Conservation (phyloP, 352 stramenopile genomes). For the Phytopythium vexans region DNA sequence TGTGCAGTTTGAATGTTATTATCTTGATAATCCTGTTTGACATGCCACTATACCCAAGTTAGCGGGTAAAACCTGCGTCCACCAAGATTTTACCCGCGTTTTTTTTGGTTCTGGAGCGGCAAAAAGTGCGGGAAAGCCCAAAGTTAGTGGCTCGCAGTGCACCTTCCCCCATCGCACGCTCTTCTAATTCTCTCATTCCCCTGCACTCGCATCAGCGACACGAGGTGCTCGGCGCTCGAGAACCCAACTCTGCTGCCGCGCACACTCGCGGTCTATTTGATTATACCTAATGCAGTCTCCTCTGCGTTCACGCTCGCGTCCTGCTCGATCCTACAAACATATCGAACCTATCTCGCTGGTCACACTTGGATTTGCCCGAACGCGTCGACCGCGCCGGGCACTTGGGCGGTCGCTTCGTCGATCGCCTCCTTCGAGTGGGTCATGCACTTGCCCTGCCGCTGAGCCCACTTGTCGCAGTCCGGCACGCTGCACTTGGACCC, state of each 20-base stretch:
- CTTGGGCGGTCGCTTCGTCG: constrained; percentile 1
- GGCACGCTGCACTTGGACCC: constrained; percentile 66
- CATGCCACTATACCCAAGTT: constrained; percentile 15
- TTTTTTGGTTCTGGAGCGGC: constrained; percentile 11
- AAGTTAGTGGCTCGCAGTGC: constrained; percentile 22
- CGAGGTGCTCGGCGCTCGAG: no score
- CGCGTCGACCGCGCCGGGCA: no score
- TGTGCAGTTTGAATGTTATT: background rate
- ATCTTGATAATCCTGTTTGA: background rate
- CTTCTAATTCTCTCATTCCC: constrained; percentile 23
- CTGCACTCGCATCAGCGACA: no score
- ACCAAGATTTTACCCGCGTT: constrained; percentile 46
- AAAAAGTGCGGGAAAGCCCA: constrained; percentile 2
- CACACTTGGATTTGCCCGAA: no score
- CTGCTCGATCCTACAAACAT: no score
- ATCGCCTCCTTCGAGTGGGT: constrained; percentile 61
- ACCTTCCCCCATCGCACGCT: constrained; percentile 51
- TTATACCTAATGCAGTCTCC: no score
- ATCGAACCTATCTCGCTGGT: no score
- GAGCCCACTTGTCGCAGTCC: constrained; percentile 81
- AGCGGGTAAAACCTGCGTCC: constrained; percentile 33
- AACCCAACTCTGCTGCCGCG: no score
- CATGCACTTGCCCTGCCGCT: constrained; percentile 84
- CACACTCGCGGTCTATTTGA: no score
- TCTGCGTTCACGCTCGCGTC: no score